phyloP scores from a whole-genome alignment of 306 rosid species.

The Crataegus laevigata region DNA sequence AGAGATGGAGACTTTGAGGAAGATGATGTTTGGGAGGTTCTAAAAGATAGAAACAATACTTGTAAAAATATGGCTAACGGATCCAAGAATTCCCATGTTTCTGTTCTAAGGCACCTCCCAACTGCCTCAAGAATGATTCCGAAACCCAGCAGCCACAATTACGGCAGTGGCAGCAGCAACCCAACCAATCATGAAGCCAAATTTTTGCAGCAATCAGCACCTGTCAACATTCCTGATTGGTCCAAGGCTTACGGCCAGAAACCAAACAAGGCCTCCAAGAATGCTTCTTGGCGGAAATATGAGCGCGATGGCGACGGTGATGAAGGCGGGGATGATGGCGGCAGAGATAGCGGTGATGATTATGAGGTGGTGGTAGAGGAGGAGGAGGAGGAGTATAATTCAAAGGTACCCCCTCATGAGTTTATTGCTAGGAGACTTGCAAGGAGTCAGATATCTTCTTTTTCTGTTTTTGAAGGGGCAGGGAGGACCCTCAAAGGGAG shows the following conservation, averaged over 20 bases:
- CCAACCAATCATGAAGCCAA: slow-evolving; percentile 26
- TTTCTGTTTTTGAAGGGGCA: slow-evolving; percentile 87
- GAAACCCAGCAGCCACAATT: slow-evolving; percentile 20
- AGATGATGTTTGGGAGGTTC: slow-evolving; percentile 64
- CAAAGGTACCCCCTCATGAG: slow-evolving; percentile 76
- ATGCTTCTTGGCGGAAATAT: slow-evolving; percentile 24
- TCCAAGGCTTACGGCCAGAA: slow-evolving; percentile 36
- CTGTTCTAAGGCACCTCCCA: slow-evolving; percentile 33
- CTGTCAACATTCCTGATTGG: slow-evolving; percentile 73
- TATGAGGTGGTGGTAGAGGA: slow-evolving; percentile 6
- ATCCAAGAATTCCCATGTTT: slow-evolving; percentile 20
- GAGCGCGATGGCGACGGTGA: slow-evolving; percentile 15
- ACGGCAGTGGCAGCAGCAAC: slow-evolving; percentile 19
- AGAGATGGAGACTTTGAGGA: slow-evolving; percentile 89
- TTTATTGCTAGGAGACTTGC: slow-evolving; percentile 75
- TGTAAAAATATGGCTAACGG: slow-evolving; percentile 10
- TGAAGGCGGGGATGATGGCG: slow-evolving; percentile 6
- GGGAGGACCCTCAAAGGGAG: slow-evolving; percentile 96
- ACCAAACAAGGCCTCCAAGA: slow-evolving; percentile 27
- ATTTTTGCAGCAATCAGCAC: slow-evolving; percentile 63
- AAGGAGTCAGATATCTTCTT: slow-evolving; percentile 72
- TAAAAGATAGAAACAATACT: slow-evolving; percentile 28
- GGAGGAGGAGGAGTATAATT: slow-evolving; percentile 31
- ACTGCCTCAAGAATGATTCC: slow-evolving; percentile 59
- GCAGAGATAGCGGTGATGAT: slow-evolving; percentile 2